Evolutionary conservation across 1,284 basidiomycete species (phyloP).

Genomic region (Termitomyces sp.): DNA sequence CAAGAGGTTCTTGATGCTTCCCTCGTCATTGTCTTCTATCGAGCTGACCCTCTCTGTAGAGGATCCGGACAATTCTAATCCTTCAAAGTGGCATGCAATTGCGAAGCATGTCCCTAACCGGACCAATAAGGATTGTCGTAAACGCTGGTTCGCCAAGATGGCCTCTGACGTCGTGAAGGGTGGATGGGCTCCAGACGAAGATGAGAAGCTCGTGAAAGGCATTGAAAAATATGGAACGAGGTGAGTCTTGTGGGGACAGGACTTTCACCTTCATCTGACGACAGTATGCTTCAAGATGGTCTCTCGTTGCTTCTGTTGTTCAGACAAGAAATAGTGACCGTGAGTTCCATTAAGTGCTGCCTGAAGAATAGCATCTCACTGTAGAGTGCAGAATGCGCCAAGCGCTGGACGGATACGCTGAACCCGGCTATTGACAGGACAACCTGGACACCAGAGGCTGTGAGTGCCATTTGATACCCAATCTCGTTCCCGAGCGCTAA

Average conservation of each 20-base stretch:
- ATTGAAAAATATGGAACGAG: slow-evolving; percentile 49
- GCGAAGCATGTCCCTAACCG: slow-evolving; percentile 54
- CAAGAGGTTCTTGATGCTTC: slow-evolving; percentile 32
- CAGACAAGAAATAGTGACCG: slow-evolving; percentile 52
- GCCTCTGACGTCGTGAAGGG: slow-evolving; percentile 54
- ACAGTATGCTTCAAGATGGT: slow-evolving; percentile 37
- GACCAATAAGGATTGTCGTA: slow-evolving; percentile 57
- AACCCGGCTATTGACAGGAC: slow-evolving; percentile 53
- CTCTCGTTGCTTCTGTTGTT: slow-evolving; percentile 46
- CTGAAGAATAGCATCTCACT: slow-evolving; percentile 12
- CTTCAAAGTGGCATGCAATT: slow-evolving; percentile 55
- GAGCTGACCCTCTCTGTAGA: slow-evolving; percentile 28
- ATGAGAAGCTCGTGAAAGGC: slow-evolving; percentile 47
- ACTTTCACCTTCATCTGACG: background rate
- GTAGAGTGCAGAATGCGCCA: slow-evolving; percentile 42
- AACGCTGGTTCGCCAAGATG: slow-evolving; percentile 58
- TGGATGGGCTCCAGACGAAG: slow-evolving; percentile 53
- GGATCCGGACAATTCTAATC: slow-evolving; percentile 47
- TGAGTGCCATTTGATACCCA: slow-evolving; percentile 21
- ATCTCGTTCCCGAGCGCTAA: slow-evolving; percentile 5
- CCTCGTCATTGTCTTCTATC: slow-evolving; percentile 3
- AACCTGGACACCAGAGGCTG: slow-evolving; percentile 49
- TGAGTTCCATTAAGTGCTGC: slow-evolving; percentile 26
- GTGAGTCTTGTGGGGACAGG: slow-evolving; percentile 21
- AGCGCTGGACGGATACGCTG: slow-evolving; percentile 53